Base-by-base conservation (phyloP, 2,329 filamentous ascomycete genomes). In the Pseudogymnoascus sp. region DNA sequence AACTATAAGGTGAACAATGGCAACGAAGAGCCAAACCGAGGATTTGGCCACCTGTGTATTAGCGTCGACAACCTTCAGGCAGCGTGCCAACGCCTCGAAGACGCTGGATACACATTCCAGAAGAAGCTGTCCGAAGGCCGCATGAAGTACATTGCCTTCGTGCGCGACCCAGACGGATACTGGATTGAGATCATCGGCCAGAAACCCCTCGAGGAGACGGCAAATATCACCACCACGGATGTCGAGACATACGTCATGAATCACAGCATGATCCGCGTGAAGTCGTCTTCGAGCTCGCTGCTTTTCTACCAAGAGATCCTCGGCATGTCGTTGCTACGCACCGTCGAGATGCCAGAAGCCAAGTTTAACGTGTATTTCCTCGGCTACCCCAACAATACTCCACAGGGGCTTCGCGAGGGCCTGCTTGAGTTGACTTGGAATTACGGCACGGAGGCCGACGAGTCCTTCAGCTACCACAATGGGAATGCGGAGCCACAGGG, bases 221-320 rank as follows among this genome's bases (percentile, higher is more conserved):
- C 90, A 72, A 78, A 81, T 59, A 78, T 88, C 64, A 86, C 83
- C 64, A 82, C 84, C 63, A 96, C 92, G 0, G 88, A 96, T 68
- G 77, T 85, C 0, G 75, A 76, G 21, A 89, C 84, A 26, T 97
- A 96, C 76, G 86, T 88, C 68, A 85, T 87, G 81, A 91, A 93
- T 78, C 90, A 93, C 78, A 91, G 89, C 64, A 97, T 97, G 93
- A 84, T 97, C 69, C 90, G 93, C 23, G 89, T 97, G 77, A 97
- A 96, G 79, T 85, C 89, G 69, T 80, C 81, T 28, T 81, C 89
- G 72, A 85, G 83, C 75, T 89, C 86, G 19, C 79, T 92, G 71
- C 84, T 85, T 72, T 92, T 89, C 75, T 92, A 92, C 78, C 83
- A 92, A 74, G 90, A 96, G 8, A 82, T 89, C 33, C 80, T 96